These are phyloP conservation scores for Cladosporium sp. DNA, from an alignment of 2,329 filamentous ascomycete species.

Conservation along the genomic window DNA sequence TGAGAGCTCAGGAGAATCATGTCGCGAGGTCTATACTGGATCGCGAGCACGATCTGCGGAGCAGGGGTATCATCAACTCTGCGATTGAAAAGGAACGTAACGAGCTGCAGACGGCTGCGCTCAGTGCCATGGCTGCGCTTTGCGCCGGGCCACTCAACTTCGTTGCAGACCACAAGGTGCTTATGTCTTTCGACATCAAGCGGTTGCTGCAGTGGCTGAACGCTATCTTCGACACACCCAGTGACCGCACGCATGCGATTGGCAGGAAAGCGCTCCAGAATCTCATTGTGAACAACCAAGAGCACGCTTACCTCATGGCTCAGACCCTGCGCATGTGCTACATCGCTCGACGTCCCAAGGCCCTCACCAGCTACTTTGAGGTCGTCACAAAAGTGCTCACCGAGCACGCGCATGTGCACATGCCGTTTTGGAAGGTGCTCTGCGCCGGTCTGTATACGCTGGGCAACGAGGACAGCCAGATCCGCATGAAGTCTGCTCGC, in stretches of 20 bases:
- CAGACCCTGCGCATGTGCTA: conserved; percentile 92
- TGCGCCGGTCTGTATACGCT: conserved; percentile 85
- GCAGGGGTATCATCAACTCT: conserved; percentile 72
- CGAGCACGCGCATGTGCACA: conserved; percentile 72
- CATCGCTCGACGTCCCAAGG: conserved; percentile 63
- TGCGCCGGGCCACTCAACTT: conserved; percentile 79
- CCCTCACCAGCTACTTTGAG: conserved; percentile 90
- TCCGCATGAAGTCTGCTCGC: conserved; percentile 79
- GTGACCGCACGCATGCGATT: conserved; percentile 85
- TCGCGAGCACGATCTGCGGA: conserved; percentile 64
- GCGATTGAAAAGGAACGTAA: conserved; percentile 96
- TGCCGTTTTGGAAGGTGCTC: conserved; percentile 85
- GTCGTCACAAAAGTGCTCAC: conserved; percentile 84
- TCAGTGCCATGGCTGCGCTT: conserved; percentile 91
- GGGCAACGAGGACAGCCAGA: conserved; percentile 83
- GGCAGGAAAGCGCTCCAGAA: conserved; percentile 84
- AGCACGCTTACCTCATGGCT: conserved; percentile 77
- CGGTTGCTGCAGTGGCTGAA: conserved; percentile 95
- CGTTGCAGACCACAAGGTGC: conserved; percentile 79
- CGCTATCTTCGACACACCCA: conserved; percentile 84
- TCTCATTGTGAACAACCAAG: conserved; percentile 81
- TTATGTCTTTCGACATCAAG: conserved; percentile 83
- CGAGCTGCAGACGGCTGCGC: conserved; percentile 79
- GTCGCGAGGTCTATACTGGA: conserved; percentile 82
- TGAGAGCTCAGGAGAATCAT: conserved; percentile 73